Conservation (phyloP, 192 early-diverging fungal genomes). For the Powellomyces hirtus region DNA sequence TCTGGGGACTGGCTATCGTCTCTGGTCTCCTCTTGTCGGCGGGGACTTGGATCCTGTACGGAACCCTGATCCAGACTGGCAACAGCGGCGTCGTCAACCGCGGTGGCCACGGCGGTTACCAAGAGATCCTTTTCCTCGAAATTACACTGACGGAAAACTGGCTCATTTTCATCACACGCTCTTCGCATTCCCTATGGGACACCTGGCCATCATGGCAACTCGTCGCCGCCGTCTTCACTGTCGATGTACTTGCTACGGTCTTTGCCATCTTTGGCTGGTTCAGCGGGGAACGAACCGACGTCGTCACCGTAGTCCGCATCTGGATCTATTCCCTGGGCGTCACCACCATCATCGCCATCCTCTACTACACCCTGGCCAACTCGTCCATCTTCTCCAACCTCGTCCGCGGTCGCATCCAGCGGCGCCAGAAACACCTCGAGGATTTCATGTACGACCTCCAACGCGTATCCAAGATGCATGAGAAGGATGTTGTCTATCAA, state of each 20-base stretch:
- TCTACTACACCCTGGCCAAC: constrained; percentile 25
- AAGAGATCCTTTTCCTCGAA: constrained; percentile 24
- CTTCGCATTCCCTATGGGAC: neutral
- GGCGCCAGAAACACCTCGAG: neutral
- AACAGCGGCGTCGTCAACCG: constrained; percentile 18
- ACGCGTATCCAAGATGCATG: neutral
- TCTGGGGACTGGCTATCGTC: constrained; percentile 20
- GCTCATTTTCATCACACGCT: constrained; percentile 18
- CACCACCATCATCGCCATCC: constrained; percentile 39
- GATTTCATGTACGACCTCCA: constrained; percentile 1
- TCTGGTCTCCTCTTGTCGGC: constrained; percentile 17
- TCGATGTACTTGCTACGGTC: constrained; percentile 22
- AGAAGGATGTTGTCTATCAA: neutral
- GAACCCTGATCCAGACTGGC: constrained; percentile 17
- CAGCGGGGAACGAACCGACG: constrained; percentile 11
- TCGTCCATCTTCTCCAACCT: constrained; percentile 35
- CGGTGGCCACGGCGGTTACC: neutral
- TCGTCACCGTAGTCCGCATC: constrained; percentile 25
- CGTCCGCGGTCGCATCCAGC: constrained; percentile 9
- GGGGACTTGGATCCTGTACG: constrained; percentile 18
- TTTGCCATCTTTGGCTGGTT: constrained; percentile 25
- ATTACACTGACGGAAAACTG: constrained; percentile 21
- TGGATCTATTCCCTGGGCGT: constrained; percentile 34
- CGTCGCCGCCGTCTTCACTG: constrained; percentile 19
- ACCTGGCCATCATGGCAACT: constrained; percentile 23